Base-by-base conservation (phyloP, 768 basidiomycete genomes). In the Suillus sp. region DNA sequence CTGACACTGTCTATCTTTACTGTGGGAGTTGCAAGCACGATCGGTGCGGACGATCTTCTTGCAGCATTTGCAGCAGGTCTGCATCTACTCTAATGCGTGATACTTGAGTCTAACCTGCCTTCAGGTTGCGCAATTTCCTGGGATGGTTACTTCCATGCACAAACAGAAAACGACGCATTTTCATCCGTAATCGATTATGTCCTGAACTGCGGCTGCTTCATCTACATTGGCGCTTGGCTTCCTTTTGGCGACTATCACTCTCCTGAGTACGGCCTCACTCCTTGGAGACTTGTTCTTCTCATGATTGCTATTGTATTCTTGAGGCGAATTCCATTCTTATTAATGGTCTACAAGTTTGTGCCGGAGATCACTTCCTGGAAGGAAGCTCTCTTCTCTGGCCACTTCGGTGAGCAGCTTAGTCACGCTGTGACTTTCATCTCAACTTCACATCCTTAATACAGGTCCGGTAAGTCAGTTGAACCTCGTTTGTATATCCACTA, bases 101-200 rank as follows among this genome's bases (percentile, higher is more conserved):
- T 18, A 16, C 62, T 34, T 58, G 3, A 3, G 59, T 51, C 61
- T 62, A 34, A 20, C 48, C 16, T 20, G 53, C 43, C 74, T 72
- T 45, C 72, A 88, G 95, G 96, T 2, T 87, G 83, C 59, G 92
- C 96, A 2, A 90, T 97, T 66, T 92, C 93, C 8, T 96, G 93
- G 94, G 95, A 96, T 74, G 92, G 87, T 2, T 81, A 92, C 67
- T 92, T 92, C 78, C 90, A 91, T 67, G 77, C 78, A 20, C 87
- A 93, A 64, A 92, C 86, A 0, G 91, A 95, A 75, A 88, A 91
- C 65, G 92, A 94, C 63, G 81, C 87, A 14, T 98, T 99, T 73
- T 90, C 93, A 1, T 89, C 93, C 32, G 92, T 97, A 45, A 88
- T 99, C 65, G 93, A 98, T 74, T 84, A 97, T 65, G 81, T 97